Evolutionary conservation across 1,284 basidiomycete genomes (phyloP).

Genomic region (Gomphus sp.): DNA sequence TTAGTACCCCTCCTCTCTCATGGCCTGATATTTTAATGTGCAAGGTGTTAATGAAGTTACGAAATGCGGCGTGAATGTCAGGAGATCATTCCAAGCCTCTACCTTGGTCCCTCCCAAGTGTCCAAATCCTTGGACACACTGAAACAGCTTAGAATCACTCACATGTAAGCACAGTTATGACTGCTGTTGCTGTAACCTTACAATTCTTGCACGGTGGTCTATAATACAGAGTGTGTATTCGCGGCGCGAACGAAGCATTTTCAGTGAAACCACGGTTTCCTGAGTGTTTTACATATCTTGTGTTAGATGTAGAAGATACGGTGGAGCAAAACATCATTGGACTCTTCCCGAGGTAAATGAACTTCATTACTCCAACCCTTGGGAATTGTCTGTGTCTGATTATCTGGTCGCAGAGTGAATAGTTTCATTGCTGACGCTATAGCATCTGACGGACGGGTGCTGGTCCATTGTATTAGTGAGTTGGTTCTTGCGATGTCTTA

Average conservation of each 20-base stretch:
- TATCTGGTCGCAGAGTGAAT: constrained; percentile 46
- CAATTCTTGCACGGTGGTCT: background rate
- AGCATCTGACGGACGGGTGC: constrained; percentile 57
- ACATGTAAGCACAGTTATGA: constrained; percentile 56
- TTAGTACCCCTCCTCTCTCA: constrained; percentile 21
- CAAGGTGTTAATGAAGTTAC: constrained; percentile 43
- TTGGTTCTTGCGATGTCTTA: constrained; percentile 7
- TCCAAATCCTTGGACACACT: constrained; percentile 73
- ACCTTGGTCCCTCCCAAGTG: constrained; percentile 82
- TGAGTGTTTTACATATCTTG: constrained; percentile 70
- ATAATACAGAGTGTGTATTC: constrained; percentile 66
- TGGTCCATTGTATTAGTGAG: constrained; percentile 88
- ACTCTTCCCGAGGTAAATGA: constrained; percentile 62
- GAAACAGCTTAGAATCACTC: constrained; percentile 60
- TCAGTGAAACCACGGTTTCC: constrained; percentile 83
- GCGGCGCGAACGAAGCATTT: constrained; percentile 80
- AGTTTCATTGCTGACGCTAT: constrained; percentile 75
- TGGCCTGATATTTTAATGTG: too few species aligned
- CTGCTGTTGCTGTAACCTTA: background rate
- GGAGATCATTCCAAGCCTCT: constrained; percentile 78
- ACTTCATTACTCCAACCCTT: constrained; percentile 2
- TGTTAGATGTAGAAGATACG: constrained; percentile 82
- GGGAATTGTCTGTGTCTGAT: constrained; percentile 3
- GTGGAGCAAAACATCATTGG: constrained; percentile 87
- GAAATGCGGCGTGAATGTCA: constrained; percentile 94